Percentiles rank a stretch among this genome's conserved stretches.
These are phyloP conservation scores for Xylariaceae sp. DNA, from an alignment of 2,329 filamentous ascomycete species.

Conservation along the genomic window DNA sequence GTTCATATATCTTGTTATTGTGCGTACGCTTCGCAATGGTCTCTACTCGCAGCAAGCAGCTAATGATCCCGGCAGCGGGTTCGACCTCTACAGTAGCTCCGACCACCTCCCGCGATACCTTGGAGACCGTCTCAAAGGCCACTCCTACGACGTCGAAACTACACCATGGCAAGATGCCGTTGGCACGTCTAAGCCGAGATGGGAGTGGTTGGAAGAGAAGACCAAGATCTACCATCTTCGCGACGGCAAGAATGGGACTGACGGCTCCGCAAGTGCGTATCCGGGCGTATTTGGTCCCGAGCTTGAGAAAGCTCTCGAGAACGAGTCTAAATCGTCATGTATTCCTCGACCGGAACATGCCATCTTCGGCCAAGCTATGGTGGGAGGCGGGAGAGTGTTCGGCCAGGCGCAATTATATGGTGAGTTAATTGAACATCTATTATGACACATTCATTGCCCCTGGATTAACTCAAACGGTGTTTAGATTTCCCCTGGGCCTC, in stretches of 20 bases:
- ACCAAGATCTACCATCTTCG: constrained; percentile 6
- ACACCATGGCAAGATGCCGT: constrained; percentile 43
- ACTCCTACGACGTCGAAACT: constrained; percentile 40
- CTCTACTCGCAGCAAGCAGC: neutral
- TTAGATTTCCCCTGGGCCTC: constrained; percentile 29
- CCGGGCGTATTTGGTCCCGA: constrained; percentile 36
- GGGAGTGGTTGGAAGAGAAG: constrained; percentile 46
- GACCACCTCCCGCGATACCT: constrained; percentile 42
- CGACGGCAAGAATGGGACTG: constrained; percentile 8
- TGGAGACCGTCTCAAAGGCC: constrained; percentile 35
- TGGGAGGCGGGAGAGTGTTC: constrained; percentile 26
- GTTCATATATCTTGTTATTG: constrained; percentile 45
- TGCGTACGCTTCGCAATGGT: constrained; percentile 29
- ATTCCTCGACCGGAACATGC: constrained; percentile 25
- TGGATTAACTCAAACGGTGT: neutral
- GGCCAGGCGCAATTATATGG: constrained; percentile 27
- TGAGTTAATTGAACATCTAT: neutral
- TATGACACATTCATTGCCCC: neutral
- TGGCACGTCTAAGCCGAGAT: constrained; percentile 38
- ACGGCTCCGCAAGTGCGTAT: constrained; percentile 23
- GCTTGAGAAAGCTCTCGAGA: constrained; percentile 10
- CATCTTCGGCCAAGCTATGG: constrained; percentile 30
- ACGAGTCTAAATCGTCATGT: neutral
- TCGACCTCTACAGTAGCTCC: constrained; percentile 42
- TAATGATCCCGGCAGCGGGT: constrained; percentile 28